Conservation (phyloP, 2,329 filamentous ascomycete genomes). For the Clarireedia hainanense region DNA sequence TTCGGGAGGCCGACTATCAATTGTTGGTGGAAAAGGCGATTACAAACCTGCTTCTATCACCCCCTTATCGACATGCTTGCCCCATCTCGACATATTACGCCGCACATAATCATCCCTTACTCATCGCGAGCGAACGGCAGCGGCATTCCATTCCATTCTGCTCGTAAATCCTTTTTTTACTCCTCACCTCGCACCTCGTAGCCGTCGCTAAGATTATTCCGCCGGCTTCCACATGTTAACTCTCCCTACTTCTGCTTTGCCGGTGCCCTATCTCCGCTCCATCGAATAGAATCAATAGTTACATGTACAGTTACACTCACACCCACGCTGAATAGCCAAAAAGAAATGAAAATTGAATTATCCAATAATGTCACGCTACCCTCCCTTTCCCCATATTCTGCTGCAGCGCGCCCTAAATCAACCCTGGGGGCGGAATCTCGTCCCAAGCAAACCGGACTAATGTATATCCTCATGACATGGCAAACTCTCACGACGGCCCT, state of each 20-base stretch:
- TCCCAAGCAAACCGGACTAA: no score
- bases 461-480: background rate
- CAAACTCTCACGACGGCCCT: background rate
- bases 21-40: background rate
- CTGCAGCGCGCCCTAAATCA: no score
- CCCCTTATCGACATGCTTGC: no score
- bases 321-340: background rate
- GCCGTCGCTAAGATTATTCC: background rate
- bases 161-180: background rate
- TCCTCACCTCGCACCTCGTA: background rate
- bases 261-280: background rate
- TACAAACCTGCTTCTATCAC: no score
- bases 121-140: background rate
- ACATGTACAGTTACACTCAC: background rate
- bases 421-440: no score
- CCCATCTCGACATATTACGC: no score
- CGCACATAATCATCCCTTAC: background rate
- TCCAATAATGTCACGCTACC: no score
- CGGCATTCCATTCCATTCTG: background rate
- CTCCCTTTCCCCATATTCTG: no score
- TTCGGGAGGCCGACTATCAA: background rate
- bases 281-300: background rate
- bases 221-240: background rate
- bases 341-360: no score
- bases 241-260: background rate